These are phyloP conservation scores for Sphagnum tenellum DNA, from an alignment of 225 moss, liverwort and hornwort species.

Conservation along the genomic window DNA sequence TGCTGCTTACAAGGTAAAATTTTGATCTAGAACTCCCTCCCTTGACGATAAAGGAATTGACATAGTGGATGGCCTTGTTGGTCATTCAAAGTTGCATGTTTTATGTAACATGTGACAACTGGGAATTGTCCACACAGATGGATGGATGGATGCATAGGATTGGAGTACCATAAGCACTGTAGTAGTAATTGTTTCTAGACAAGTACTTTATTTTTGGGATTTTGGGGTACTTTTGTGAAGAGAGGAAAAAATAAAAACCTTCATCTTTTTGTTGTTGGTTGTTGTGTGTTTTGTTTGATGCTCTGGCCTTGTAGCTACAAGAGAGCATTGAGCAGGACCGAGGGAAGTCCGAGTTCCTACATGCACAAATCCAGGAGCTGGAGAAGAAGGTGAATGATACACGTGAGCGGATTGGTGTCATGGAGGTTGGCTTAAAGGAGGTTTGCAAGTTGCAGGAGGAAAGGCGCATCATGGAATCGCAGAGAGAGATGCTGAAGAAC, in stretches of 20 bases:
- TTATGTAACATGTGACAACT: too few species aligned
- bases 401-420: constrained; percentile 29
- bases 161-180: too few species aligned
- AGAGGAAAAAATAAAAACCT: too few species aligned
- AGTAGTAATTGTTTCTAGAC: too few species aligned
- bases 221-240: too few species aligned
- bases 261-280: background rate
- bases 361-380: constrained; percentile 59
- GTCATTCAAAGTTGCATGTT: too few species aligned
- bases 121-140: too few species aligned
- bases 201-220: too few species aligned
- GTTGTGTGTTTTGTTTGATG: background rate
- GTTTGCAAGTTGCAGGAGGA: constrained; percentile 25
- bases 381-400: constrained; percentile 50
- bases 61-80: too few species aligned
- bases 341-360: constrained; percentile 67
- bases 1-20: constrained; percentile 68
- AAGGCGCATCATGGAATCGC: constrained; percentile 46
- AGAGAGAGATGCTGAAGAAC: constrained; percentile 59
- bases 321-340: constrained; percentile 83
- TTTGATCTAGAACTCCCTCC: too few species aligned
- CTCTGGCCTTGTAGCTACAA: constrained; percentile 47
- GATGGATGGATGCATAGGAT: too few species aligned
- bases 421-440: constrained; percentile 50
- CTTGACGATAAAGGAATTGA: too few species aligned